These are phyloP conservation scores for Mycena galopus DNA, from an alignment of 768 basidiomycete species.

Conservation along the genomic window DNA sequence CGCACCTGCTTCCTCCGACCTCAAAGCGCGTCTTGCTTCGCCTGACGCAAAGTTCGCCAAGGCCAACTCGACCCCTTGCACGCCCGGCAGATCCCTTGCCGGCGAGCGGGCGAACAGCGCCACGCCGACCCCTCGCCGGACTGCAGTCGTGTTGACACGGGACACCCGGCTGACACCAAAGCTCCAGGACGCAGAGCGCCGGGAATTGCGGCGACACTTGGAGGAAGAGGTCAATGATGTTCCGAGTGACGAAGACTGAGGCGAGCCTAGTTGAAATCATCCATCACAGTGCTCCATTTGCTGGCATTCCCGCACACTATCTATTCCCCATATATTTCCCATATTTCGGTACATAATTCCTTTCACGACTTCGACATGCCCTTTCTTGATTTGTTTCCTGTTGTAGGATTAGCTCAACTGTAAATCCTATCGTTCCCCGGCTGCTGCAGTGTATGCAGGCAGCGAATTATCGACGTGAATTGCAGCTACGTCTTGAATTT, in stretches of 20 bases:
- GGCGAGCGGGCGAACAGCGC: conserved; percentile 32
- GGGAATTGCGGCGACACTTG: conserved; percentile 46
- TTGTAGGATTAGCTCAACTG: conserved; percentile 29
- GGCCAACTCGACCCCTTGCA: conserved; percentile 42
- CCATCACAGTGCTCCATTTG: not conserved
- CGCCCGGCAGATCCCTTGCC: conserved; percentile 39
- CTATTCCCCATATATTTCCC: conserved; percentile 25
- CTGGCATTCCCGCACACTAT: not conserved
- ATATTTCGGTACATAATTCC: conserved; percentile 24
- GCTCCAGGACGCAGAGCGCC: conserved; percentile 40
- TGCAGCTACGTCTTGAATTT: conserved; percentile 24
- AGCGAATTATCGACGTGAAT: conserved; percentile 28
- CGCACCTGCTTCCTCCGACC: conserved; percentile 36
- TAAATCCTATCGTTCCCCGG: conserved; percentile 16
- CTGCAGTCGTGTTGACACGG: conserved; percentile 34
- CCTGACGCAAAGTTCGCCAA: conserved; percentile 40
- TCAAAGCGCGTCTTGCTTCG: conserved; percentile 38
- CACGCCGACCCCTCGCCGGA: conserved; percentile 46
- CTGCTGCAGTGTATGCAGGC: conserved; percentile 22
- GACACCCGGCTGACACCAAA: conserved; percentile 40
- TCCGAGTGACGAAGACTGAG: conserved; percentile 38
- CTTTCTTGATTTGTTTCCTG: conserved; percentile 33
- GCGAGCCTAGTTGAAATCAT: not conserved
- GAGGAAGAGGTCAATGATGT: conserved; percentile 52
- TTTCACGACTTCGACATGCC: conserved; percentile 34